Percentiles rank a stretch among this genome's conserved stretches.
These are phyloP conservation scores for Syzygium aqueum DNA, from an alignment of 345 rosid genomes.

Conservation along the genomic window DNA sequence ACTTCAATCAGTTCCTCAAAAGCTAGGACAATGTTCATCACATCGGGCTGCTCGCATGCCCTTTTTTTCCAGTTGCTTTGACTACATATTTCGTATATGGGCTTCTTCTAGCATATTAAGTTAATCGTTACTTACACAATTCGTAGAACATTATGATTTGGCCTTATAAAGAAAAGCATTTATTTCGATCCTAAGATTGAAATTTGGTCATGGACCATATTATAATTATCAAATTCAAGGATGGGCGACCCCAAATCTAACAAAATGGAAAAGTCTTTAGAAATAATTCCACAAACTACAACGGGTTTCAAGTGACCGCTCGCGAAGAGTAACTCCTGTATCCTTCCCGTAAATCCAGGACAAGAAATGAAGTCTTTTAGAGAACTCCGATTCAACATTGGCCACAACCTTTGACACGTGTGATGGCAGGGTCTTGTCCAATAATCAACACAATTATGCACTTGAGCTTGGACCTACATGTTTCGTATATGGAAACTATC, in stretches of 20 bases:
- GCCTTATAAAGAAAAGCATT: not conserved
- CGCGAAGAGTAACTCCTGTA: not conserved
- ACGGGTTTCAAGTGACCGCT: not conserved
- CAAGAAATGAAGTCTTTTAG: not conserved
- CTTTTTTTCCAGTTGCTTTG: not conserved
- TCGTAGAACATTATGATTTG: not conserved
- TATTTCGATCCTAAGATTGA: not conserved
- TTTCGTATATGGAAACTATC: not conserved
- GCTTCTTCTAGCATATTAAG: not conserved
- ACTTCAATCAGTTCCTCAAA: not conserved
- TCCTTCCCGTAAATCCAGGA: not conserved
- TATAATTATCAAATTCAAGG: not conserved
- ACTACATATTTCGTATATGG: not conserved
- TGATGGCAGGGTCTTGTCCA: not conserved
- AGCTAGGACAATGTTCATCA: not conserved
- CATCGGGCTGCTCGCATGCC: not conserved
- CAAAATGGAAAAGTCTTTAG: not conserved
- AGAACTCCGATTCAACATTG: not conserved
- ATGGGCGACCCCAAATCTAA: not conserved
- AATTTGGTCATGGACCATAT: not conserved
- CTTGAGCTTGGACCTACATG: not conserved
- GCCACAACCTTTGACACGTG: not conserved
- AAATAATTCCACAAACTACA: not conserved
- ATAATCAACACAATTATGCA: not conserved
- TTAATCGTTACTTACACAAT: not conserved